These are phyloP conservation scores for Xylaria venustula DNA, from an alignment of 495 filamentous ascomycete genomes.

Conservation along the genomic window DNA sequence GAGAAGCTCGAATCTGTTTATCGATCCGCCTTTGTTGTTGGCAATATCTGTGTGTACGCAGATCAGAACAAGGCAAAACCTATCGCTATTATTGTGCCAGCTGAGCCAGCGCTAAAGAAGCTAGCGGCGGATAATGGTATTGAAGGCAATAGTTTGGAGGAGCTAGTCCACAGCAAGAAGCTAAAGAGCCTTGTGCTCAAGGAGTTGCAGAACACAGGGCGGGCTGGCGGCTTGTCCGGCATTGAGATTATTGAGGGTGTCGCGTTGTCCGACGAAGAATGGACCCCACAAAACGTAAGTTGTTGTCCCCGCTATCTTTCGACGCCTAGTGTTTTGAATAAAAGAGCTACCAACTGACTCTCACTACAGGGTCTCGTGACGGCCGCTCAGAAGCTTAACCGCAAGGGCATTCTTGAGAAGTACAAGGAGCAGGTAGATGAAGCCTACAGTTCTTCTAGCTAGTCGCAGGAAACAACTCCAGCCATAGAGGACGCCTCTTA, in stretches of 20 bases:
- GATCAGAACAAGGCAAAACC: slow-evolving; percentile 78
- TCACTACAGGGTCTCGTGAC: slow-evolving; percentile 60
- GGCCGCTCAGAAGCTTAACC: slow-evolving; percentile 76
- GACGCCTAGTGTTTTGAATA: not conserved
- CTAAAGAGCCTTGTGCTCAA: slow-evolving; percentile 74
- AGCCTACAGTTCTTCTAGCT: slow-evolving; percentile 50
- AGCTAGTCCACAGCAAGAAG: slow-evolving; percentile 81
- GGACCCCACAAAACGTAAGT: slow-evolving; percentile 95
- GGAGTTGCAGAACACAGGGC: slow-evolving; percentile 76
- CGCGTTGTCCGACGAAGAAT: slow-evolving; percentile 92
- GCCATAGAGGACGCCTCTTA: not conserved
- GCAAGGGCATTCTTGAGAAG: slow-evolving; percentile 63
- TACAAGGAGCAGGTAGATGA: slow-evolving; percentile 64
- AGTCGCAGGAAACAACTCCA: not conserved
- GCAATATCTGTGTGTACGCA: slow-evolving; percentile 94
- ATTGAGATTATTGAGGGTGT: slow-evolving; percentile 94
- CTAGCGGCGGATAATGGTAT: slow-evolving; percentile 72
- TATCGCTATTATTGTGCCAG: slow-evolving; percentile 89
- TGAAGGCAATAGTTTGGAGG: slow-evolving; percentile 66
- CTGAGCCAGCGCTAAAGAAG: slow-evolving; percentile 81
- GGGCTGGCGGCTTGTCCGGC: slow-evolving; percentile 70
- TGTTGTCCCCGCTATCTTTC: not conserved
- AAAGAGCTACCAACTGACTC: slow-evolving; percentile 23
- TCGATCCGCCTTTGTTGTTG: slow-evolving; percentile 78
- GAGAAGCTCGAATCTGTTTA: slow-evolving; percentile 99